Conservation (phyloP, 495 filamentous ascomycete genomes). For the Evernia prunastri region DNA sequence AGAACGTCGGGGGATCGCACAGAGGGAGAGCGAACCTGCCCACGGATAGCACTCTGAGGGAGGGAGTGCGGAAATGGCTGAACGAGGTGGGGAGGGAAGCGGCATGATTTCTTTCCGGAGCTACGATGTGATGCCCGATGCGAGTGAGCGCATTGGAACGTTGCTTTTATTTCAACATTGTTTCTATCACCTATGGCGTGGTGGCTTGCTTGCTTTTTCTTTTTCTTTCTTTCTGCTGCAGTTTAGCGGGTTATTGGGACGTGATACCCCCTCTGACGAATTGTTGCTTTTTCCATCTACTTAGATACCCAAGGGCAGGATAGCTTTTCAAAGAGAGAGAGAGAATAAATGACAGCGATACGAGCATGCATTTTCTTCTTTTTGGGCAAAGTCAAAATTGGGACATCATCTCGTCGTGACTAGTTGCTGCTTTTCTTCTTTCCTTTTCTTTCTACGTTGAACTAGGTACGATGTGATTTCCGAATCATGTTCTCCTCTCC, state of each 20-base stretch:
- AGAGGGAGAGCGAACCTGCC: conserved; percentile 27
- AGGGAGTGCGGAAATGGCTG: conserved; percentile 61
- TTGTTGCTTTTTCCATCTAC: neutral
- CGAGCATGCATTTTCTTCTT: neutral
- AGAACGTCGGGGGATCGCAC: conserved; percentile 32
- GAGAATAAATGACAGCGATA: neutral
- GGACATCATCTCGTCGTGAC: too few species aligned
- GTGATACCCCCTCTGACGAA: conserved; percentile 10
- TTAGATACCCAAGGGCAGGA: neutral
- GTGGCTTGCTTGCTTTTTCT: neutral
- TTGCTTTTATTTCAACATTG: neutral
- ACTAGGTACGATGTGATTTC: too few species aligned
- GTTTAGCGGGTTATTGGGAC: conserved; percentile 3
- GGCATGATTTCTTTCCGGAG: neutral
- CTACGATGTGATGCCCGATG: neutral
- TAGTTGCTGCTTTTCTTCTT: neutral
- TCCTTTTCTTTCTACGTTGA: neutral
- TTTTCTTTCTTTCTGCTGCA: conserved; percentile 13
- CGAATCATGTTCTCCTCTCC: neutral
- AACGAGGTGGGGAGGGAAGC: conserved; percentile 36
- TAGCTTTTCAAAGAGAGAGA: neutral
- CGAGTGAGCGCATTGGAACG: neutral
- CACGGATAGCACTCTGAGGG: conserved; percentile 53
- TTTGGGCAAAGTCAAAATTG: too few species aligned
- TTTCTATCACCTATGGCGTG: neutral